A percentile compares a stretch with the other conserved stretches of the same genome.
These are phyloP conservation scores for Chlamydomonas asymmetrica DNA, from an alignment of 139 green algal genomes.

Conservation along the genomic window DNA sequence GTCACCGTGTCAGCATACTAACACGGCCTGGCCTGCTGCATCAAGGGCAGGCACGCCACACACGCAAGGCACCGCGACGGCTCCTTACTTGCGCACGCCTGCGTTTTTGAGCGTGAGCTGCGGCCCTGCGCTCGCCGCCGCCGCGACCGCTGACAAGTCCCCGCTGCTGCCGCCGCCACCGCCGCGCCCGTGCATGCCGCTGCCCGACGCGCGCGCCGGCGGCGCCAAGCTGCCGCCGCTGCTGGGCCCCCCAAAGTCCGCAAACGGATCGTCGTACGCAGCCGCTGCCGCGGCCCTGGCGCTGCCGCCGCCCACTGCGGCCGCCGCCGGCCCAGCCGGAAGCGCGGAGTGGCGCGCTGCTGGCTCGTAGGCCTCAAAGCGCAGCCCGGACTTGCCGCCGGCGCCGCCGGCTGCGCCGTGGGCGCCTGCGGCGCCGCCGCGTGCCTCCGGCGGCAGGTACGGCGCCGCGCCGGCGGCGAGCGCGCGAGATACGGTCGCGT, in stretches of 20 bases:
- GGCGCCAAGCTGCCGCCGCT: conserved; percentile 12
- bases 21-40: too few species aligned
- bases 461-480: conserved; percentile 52
- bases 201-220: not conserved
- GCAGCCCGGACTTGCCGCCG: conserved; percentile 16
- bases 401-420: too few species aligned
- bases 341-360: conserved; percentile 23
- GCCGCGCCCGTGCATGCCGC: not conserved
- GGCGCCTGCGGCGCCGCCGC: too few species aligned
- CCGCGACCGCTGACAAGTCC: not conserved
- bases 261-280: not conserved
- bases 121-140: too few species aligned
- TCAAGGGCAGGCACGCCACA: too few species aligned
- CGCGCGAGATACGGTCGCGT: conserved; percentile 18
- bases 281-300: conserved; percentile 9
- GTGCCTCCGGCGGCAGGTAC: conserved; percentile 56
- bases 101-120: conserved; percentile 10
- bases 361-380: conserved; percentile 38
- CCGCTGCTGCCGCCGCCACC: not conserved
- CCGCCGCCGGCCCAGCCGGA: conserved; percentile 14
- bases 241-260: not conserved
- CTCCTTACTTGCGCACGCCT: not conserved
- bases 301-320: conserved; percentile 1
- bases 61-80: too few species aligned
- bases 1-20: too few species aligned